phyloP scores from a whole-genome alignment of 176 grass and related monocot species.

The Canna indica region DNA sequence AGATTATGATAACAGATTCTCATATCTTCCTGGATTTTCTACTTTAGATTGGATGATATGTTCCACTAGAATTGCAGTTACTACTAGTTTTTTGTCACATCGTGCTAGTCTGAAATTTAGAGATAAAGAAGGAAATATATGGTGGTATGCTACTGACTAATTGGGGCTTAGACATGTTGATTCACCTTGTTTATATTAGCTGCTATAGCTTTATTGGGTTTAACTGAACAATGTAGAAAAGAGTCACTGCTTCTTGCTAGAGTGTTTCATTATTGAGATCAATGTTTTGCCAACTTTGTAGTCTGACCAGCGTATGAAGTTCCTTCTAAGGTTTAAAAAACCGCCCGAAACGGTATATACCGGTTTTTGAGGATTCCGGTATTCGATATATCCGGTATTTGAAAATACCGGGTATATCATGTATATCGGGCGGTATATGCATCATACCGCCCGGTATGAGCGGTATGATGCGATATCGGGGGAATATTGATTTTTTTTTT shows the following conservation, averaged over 20 bases:
- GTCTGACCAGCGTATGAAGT: neutral
- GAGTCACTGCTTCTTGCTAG: neutral
- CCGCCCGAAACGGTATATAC: no score
- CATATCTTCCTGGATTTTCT: neutral
- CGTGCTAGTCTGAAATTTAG: neutral
- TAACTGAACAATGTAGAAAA: neutral
- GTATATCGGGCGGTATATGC: no score
- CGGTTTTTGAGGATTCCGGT: no score
- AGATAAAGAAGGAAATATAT: neutral
- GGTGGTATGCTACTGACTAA: neutral
- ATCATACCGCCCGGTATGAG: no score
- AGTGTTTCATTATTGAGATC: neutral
- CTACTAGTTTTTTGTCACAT: neutral
- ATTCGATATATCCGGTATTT: no score
- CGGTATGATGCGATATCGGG: no score
- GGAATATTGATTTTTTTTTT: no score
- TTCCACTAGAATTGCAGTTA: neutral
- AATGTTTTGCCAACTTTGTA: neutral
- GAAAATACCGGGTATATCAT: no score
- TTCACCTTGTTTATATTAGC: neutral
- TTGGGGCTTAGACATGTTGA: neutral
- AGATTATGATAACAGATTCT: neutral
- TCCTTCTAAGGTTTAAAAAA: no score
- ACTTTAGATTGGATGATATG: neutral
- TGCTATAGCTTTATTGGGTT: neutral